These are phyloP conservation scores for Nectriaceae sp. DNA, from an alignment of 2,329 filamentous ascomycete genomes.

Conservation along the genomic window DNA sequence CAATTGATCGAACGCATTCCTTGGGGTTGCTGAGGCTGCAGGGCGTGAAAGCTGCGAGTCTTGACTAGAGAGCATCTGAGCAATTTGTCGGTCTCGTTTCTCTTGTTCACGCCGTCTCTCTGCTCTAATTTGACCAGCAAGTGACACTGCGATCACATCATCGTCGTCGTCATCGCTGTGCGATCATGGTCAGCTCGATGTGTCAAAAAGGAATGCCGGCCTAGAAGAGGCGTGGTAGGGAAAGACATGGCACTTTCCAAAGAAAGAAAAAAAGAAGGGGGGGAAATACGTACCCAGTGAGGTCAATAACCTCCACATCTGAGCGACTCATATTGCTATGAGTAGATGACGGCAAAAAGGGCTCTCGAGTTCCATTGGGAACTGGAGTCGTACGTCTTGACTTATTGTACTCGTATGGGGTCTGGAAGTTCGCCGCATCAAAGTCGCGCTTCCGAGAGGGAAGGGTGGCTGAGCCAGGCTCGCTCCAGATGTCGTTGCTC, in stretches of 20 bases:
- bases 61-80: conserved; percentile 29
- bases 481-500: conserved; percentile 8
- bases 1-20: conserved; percentile 29
- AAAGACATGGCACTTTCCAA: too few species aligned
- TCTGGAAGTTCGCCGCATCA: conserved; percentile 18
- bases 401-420: conserved; percentile 27
- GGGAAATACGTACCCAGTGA: conserved; percentile 39
- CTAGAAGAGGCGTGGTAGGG: too few species aligned
- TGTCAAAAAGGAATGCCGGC: too few species aligned
- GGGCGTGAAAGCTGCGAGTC: conserved; percentile 9
- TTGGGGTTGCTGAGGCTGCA: conserved; percentile 4
- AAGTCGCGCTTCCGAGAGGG: conserved; percentile 34
- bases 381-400: conserved; percentile 35
- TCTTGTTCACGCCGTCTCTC: conserved; percentile 35
- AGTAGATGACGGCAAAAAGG: conserved; percentile 5
- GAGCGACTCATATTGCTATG: conserved; percentile 6
- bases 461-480: conserved; percentile 19
- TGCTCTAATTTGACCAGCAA: conserved; percentile 38
- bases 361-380: conserved; percentile 1
- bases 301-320: conserved; percentile 39
- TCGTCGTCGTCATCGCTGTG: conserved; percentile 37
- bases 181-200: neutral
- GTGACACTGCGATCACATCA: conserved; percentile 25
- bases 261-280: neutral
- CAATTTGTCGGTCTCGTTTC: conserved; percentile 30